Base-by-base conservation (phyloP, 306 rosid species). In the Acacia crassicarpa region DNA sequence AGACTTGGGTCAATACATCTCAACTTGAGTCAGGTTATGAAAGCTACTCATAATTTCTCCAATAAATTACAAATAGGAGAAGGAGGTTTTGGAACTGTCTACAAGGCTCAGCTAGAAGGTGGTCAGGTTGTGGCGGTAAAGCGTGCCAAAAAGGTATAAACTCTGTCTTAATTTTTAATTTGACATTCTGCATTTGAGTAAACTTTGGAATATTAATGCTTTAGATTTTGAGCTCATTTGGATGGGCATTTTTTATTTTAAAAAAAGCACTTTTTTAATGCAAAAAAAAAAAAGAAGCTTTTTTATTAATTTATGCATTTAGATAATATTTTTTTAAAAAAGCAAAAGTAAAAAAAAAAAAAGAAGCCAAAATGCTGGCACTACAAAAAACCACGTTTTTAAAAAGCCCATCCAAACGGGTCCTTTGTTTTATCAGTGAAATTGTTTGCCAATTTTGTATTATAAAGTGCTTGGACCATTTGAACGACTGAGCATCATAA, bases 51-150 rank as follows among this genome's bases (percentile, higher is more conserved):
- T 62, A 94, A 95, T 74, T 95, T 95, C 90, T 95, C 98, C 62
- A 82, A 88, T 20, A 67, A 97, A 15, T 86, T 91, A 35, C 89
- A 76, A 78, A 86, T 95, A 78, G 98, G 99, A 22, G 97, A 89
- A 86, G 98, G 99, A 49, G 97, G 97, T 59, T 95, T 95, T 84
- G 99, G 99, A 83, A 89, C 96, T 76, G 99, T 95, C 66, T 95
- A 95, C 92, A 93, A 76, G 83, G 99, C 97, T 45, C 88, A 74
- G 67, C 88, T 95, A 58, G 98, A 91, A 72, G 88, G 86, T 74
- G 97, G 98, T 61, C 79, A 83, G 45, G 62, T 86, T 40, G 99
- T 95, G 88, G 97, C 98, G 32, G 84, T 95, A 79, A 93, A 93
- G 83, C 98, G 98, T 35, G 97, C 97, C 51, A 95, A 89, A 85